phyloP scores from a whole-genome alignment of 2,329 filamentous ascomycete species.

The Clonostachys rosea region DNA sequence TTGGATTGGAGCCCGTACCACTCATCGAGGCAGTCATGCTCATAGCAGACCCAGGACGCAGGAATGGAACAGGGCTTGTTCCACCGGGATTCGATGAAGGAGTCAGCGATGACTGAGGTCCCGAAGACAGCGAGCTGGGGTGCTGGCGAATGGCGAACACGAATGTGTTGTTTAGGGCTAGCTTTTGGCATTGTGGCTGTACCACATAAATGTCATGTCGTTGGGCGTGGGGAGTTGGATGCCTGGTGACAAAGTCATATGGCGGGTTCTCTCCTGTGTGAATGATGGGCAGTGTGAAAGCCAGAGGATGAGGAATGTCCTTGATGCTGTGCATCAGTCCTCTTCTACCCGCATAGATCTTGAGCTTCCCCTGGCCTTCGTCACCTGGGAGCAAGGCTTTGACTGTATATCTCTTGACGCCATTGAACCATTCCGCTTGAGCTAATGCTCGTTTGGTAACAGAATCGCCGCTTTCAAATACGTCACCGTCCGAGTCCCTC shows the following conservation, averaged over 20 bases:
- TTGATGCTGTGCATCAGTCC: slow-evolving; percentile 97
- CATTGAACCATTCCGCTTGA: slow-evolving; percentile 86
- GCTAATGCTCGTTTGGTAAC: slow-evolving; percentile 82
- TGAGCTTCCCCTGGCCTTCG: slow-evolving; percentile 82
- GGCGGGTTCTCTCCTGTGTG: slow-evolving; percentile 90
- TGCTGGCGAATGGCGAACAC: slow-evolving; percentile 96
- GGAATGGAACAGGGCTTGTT: slow-evolving; percentile 56
- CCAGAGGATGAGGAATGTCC: slow-evolving; percentile 89
- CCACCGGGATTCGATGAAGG: slow-evolving; percentile 41
- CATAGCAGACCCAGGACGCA: slow-evolving; percentile 57
- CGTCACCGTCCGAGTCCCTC: slow-evolving; percentile 82
- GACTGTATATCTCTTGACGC: slow-evolving; percentile 85
- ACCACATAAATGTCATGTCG: slow-evolving; percentile 95
- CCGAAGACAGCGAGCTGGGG: slow-evolving; percentile 50
- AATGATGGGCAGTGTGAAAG: slow-evolving; percentile 82
- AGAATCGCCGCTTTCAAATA: slow-evolving; percentile 86
- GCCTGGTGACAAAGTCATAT: slow-evolving; percentile 88
- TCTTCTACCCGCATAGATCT: slow-evolving; percentile 89
- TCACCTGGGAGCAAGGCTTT: slow-evolving; percentile 91
- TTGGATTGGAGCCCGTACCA: slow-evolving; percentile 52
- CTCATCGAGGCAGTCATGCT: slow-evolving; percentile 52
- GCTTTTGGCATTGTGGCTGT: slow-evolving; percentile 84
- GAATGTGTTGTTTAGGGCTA: slow-evolving; percentile 95
- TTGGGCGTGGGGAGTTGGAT: slow-evolving; percentile 96
- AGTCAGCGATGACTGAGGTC: slow-evolving; percentile 28